Percentiles rank a stretch among this genome's conserved stretches.
These are phyloP conservation scores for Pholiota conissans DNA, from an alignment of 768 basidiomycete genomes.

Conservation along the genomic window DNA sequence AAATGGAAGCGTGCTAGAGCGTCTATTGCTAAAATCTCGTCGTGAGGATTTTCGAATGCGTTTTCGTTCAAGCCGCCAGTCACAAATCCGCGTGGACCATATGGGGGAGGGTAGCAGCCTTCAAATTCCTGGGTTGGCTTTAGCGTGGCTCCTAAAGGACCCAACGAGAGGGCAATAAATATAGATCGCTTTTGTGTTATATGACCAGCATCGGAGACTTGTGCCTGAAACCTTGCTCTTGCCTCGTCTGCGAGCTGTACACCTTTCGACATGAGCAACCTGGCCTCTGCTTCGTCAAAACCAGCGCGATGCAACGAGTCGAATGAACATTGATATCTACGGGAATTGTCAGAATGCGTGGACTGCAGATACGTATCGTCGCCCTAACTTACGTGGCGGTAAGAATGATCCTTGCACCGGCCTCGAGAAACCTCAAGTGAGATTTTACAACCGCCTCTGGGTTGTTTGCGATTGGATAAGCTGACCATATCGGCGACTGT, in stretches of 20 bases:
- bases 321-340: conserved; percentile 68
- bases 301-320: conserved; percentile 54
- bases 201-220: conserved; percentile 13
- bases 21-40: conserved; percentile 41
- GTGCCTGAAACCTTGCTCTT: conserved; percentile 12
- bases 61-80: conserved; percentile 37
- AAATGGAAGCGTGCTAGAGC: conserved; percentile 65
- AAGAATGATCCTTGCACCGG: conserved; percentile 65
- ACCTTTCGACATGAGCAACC: conserved; percentile 50
- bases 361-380: too few species aligned
- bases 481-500: conserved; percentile 70
- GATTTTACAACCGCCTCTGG: conserved; percentile 54
- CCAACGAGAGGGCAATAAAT: conserved; percentile 67
- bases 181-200: conserved; percentile 15
- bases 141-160: conserved; percentile 72
- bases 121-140: conserved; percentile 69
- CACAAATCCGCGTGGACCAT: conserved; percentile 53
- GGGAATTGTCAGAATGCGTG: too few species aligned
- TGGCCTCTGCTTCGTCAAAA: conserved; percentile 41
- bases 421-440: conserved; percentile 62
- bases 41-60: conserved; percentile 34
- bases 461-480: conserved; percentile 53
- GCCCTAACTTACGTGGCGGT: conserved; percentile 62
- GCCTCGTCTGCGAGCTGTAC: conserved; percentile 54
- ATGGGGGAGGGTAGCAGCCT: conserved; percentile 76